A percentile compares a stretch with the other conserved stretches of the same genome.
Evolutionary conservation across 768 basidiomycete species (phyloP).

Genomic region (Boletus tylopilopsis): DNA sequence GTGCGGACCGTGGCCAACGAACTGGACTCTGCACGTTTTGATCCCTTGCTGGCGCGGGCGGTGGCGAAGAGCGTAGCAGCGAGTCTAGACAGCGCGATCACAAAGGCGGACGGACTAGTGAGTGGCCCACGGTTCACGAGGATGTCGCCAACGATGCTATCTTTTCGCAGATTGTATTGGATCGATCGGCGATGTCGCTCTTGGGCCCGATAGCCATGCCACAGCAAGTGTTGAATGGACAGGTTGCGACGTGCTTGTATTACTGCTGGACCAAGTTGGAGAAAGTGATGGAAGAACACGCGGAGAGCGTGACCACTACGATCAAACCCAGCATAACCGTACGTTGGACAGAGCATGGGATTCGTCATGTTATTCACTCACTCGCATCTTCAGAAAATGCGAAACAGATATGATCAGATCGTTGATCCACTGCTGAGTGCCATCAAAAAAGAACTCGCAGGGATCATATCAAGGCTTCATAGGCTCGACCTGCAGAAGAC

Average conservation of each 20-base stretch:
- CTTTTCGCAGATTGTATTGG: constrained; percentile 57
- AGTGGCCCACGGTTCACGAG: constrained; percentile 20
- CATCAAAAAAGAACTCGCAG: constrained; percentile 75
- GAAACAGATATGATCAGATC: constrained; percentile 47
- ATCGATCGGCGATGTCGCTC: constrained; percentile 68
- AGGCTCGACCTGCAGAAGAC: constrained; percentile 77
- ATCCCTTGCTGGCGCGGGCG: constrained; percentile 77
- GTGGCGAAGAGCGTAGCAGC: constrained; percentile 72
- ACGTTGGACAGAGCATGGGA: constrained; percentile 13
- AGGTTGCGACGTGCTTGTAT: constrained; percentile 66
- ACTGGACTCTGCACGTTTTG: constrained; percentile 47
- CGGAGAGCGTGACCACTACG: constrained; percentile 43
- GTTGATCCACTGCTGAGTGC: constrained; percentile 60
- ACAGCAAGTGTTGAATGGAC: constrained; percentile 75
- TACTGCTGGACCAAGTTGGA: constrained; percentile 24
- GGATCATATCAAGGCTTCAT: constrained; percentile 81
- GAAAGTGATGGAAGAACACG: constrained; percentile 23
- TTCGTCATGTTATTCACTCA: constrained; percentile 6
- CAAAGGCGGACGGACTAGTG: constrained; percentile 67
- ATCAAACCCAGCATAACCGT: constrained; percentile 62
- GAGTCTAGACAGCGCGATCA: constrained; percentile 65
- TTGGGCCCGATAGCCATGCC: constrained; percentile 74
- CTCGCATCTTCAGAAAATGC: constrained; percentile 19
- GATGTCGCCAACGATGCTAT: not conserved
- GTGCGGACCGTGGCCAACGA: constrained; percentile 84